Percentiles rank a stretch among this genome's conserved stretches.
Evolutionary conservation across 257 asterid genomes (phyloP).

Genomic region (Misopates orontium): DNA sequence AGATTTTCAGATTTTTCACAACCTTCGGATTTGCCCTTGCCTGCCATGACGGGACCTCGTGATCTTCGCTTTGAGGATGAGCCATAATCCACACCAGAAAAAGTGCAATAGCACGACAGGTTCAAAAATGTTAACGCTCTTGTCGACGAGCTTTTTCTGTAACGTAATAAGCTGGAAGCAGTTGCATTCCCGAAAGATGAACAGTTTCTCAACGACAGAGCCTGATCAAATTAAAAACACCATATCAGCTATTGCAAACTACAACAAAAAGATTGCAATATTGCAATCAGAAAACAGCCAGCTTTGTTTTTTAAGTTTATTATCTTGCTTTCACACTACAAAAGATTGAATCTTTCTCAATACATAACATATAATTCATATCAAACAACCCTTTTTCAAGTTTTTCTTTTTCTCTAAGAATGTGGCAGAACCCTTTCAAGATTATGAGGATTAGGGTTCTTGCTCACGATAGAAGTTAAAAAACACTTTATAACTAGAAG

Average conservation of each 20-base stretch:
- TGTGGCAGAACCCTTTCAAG: too few relatives aligned
- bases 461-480: too few relatives aligned
- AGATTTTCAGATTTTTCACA: not conserved
- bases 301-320: not conserved
- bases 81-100: slow-evolving; percentile 44
- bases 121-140: slow-evolving; percentile 49
- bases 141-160: slow-evolving; percentile 61
- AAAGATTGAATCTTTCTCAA: slow-evolving; percentile 6
- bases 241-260: slow-evolving; percentile 34
- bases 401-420: too few relatives aligned
- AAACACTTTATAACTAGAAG: not conserved
- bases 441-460: too few relatives aligned
- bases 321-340: not conserved
- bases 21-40: slow-evolving; percentile 78
- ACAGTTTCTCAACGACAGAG: slow-evolving; percentile 64
- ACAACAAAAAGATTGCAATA: not conserved
- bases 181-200: slow-evolving; percentile 61
- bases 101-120: slow-evolving; percentile 49
- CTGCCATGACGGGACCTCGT: slow-evolving; percentile 82
- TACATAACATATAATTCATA: not conserved
- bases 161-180: slow-evolving; percentile 48
- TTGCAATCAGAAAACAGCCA: not conserved
- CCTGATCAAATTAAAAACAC: slow-evolving; percentile 56
- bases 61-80: slow-evolving; percentile 62
- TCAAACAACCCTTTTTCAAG: not conserved